phyloP scores from a whole-genome alignment of 345 rosid genomes.

The Carallia pectinifolia region DNA sequence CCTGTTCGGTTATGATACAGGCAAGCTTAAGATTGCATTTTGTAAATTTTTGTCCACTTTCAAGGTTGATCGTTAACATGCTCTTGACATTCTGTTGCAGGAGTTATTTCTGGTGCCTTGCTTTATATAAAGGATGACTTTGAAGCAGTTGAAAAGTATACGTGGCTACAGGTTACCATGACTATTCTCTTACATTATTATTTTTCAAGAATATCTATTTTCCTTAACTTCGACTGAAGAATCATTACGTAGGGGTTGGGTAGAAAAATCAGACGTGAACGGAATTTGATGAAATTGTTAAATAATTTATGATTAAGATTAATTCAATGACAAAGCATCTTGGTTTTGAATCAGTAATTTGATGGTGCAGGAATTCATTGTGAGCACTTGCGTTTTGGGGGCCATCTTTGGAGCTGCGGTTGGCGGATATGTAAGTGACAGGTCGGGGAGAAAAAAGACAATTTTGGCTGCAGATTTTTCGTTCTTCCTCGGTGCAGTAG shows the following conservation, averaged over 20 bases:
- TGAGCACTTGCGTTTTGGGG: slow-evolving; percentile 84
- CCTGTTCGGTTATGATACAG: slow-evolving; percentile 95
- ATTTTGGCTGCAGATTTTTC: slow-evolving; percentile 56
- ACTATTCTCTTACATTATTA: not conserved
- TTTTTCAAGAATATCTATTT: too few relatives aligned
- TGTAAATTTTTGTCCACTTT: not conserved
- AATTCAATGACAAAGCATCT: too few relatives aligned
- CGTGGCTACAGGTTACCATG: slow-evolving; percentile 55
- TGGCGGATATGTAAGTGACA: slow-evolving; percentile 79
- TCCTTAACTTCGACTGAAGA: too few relatives aligned
- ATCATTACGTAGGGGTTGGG: too few relatives aligned
- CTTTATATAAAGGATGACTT: slow-evolving; percentile 75
- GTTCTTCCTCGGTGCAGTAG: slow-evolving; percentile 60
- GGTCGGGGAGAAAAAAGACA: slow-evolving; percentile 61
- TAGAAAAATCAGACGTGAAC: too few relatives aligned
- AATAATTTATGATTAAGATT: too few relatives aligned
- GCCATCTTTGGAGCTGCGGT: slow-evolving; percentile 84
- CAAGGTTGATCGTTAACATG: not conserved
- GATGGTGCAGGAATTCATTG: slow-evolving; percentile 50
- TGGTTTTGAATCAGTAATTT: not conserved
- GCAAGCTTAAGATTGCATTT: slow-evolving; percentile 18
- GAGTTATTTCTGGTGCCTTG: slow-evolving; percentile 86
- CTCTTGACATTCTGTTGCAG: slow-evolving; percentile 23
- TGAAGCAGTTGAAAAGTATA: slow-evolving; percentile 49
- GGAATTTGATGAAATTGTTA: too few relatives aligned